Evolutionary conservation across 371 early-diverging fungal genomes (phyloP).

Genomic region (Chytridium lagenaria): DNA sequence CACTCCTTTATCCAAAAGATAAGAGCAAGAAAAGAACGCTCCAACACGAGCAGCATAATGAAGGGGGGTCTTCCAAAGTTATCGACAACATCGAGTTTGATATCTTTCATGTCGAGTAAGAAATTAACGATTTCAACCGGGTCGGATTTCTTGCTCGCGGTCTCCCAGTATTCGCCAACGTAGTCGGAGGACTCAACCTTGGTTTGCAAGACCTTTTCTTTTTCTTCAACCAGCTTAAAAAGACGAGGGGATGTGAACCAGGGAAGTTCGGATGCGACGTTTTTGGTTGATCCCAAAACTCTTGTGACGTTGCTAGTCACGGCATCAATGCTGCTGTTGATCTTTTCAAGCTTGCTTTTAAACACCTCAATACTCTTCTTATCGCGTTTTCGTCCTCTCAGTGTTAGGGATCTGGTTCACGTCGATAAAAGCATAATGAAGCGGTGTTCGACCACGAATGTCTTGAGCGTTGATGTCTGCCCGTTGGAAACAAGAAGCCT

Average conservation of each 20-base stretch:
- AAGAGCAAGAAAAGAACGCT: conserved; percentile 62
- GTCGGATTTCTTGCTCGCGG: conserved; percentile 47
- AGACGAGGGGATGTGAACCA: conserved; percentile 3
- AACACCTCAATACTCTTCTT: conserved; percentile 33
- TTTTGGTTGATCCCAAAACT: background rate
- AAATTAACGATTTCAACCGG: conserved; percentile 64
- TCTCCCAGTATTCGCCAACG: background rate
- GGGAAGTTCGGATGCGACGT: background rate
- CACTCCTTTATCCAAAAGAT: conserved; percentile 49
- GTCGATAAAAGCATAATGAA: conserved; percentile 60
- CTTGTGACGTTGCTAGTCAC: background rate
- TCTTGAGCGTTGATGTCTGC: conserved; percentile 49
- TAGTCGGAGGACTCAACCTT: conserved; percentile 8
- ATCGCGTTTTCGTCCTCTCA: conserved; percentile 33
- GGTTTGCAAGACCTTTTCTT: background rate
- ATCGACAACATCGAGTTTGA: conserved; percentile 35
- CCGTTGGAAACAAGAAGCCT: conserved; percentile 52
- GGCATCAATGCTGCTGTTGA: conserved; percentile 28
- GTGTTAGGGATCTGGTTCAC: conserved; percentile 55
- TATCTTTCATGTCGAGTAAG: conserved; percentile 33
- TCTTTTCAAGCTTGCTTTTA: conserved; percentile 26
- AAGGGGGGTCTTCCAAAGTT: conserved; percentile 58
- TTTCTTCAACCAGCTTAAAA: background rate
- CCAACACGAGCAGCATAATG: conserved; percentile 68
- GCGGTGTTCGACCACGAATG: conserved; percentile 57